phyloP scores from a whole-genome alignment of 2,329 filamentous ascomycete genomes.

The Colletotrichum lupini region DNA sequence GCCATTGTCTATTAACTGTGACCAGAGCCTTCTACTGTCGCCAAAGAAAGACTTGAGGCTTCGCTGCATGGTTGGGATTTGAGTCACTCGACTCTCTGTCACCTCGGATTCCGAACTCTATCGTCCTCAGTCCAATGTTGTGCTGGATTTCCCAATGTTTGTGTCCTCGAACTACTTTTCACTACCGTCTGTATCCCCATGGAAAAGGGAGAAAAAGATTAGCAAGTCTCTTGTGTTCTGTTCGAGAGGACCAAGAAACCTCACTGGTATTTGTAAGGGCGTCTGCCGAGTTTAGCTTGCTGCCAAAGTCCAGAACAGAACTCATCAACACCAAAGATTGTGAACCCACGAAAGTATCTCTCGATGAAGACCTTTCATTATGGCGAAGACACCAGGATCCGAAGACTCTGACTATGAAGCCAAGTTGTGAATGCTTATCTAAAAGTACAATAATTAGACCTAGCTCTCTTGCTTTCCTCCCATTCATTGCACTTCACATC shows the following conservation, averaged over 20 bases:
- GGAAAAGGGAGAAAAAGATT: background rate
- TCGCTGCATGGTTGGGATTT: background rate
- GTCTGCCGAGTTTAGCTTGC: background rate
- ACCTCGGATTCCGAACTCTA: background rate
- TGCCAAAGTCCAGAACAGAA: background rate
- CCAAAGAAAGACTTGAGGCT: too few species aligned
- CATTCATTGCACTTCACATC: background rate
- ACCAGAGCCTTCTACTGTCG: too few species aligned
- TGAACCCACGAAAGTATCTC: background rate
- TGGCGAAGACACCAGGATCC: background rate
- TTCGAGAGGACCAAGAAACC: background rate
- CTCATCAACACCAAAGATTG: background rate
- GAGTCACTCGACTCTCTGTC: background rate
- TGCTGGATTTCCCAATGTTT: background rate
- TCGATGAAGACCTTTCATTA: background rate
- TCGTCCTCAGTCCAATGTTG: too few species aligned
- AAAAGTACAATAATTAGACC: background rate
- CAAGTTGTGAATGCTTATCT: background rate
- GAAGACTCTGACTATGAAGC: background rate
- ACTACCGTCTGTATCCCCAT: background rate
- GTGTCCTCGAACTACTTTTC: background rate
- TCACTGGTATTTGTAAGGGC: background rate
- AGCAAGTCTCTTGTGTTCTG: too few species aligned
- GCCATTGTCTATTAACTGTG: background rate
- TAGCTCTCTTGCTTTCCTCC: background rate